Percentiles rank a stretch among this genome's conserved stretches.
Evolutionary conservation across 805 yeast genomes (phyloP).

Genomic region (Ogataea saltuana): DNA sequence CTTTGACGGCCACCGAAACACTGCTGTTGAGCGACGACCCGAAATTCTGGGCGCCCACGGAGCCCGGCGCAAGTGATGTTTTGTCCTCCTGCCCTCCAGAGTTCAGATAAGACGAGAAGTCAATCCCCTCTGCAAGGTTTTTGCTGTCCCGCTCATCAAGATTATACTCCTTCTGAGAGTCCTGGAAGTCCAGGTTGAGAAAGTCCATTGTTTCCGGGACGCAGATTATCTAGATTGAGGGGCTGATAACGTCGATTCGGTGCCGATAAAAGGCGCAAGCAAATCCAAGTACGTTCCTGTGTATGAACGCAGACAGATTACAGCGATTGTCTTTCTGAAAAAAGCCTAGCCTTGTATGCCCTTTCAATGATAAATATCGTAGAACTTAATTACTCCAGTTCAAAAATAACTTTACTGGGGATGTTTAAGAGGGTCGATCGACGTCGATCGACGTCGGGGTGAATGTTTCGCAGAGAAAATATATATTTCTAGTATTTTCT

Average conservation of each 20-base stretch:
- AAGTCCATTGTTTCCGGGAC: conserved; percentile 15
- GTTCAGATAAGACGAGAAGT: conserved; percentile 11
- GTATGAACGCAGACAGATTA: too few species aligned
- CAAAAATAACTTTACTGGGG: too few species aligned
- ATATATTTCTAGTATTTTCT: conserved; percentile 4
- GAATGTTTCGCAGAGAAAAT: neutral
- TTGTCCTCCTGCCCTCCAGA: neutral
- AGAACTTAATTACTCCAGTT: too few species aligned
- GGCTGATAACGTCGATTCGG: too few species aligned
- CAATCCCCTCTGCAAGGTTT: conserved; percentile 2
- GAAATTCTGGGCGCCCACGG: neutral
- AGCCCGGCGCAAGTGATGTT: neutral
- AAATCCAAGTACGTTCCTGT: too few species aligned
- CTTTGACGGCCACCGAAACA: conserved; percentile 2
- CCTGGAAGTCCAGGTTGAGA: conserved; percentile 15
- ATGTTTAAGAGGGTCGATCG: too few species aligned
- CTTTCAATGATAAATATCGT: too few species aligned
- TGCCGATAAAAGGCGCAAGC: too few species aligned
- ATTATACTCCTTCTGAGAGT: neutral
- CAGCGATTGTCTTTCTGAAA: too few species aligned
- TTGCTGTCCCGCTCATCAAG: neutral
- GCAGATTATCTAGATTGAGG: too few species aligned
- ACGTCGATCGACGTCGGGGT: conserved; percentile 5
- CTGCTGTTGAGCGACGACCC: conserved; percentile 1
- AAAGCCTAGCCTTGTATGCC: too few species aligned